Evolutionary conservation across 352 stramenopile genomes (phyloP).

Genomic region (Globisporangium sylvaticum): DNA sequence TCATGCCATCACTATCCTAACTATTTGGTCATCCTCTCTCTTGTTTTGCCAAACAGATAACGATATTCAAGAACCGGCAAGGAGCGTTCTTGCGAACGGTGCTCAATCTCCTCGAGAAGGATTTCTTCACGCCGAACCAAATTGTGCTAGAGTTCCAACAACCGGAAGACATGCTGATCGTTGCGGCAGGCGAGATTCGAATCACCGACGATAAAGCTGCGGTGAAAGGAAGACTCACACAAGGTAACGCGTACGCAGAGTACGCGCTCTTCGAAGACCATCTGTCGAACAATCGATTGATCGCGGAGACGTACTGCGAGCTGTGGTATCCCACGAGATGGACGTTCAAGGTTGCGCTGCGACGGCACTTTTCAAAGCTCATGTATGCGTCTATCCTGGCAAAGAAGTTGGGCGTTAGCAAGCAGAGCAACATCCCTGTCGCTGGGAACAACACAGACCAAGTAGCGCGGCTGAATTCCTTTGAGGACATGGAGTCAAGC

Average conservation of each 20-base stretch:
- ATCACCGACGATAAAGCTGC: constrained; percentile 21
- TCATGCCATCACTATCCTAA: neutral
- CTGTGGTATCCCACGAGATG: constrained; percentile 35
- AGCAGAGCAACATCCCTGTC: neutral
- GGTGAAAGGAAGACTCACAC: constrained; percentile 23
- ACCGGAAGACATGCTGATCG: constrained; percentile 52
- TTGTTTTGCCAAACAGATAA: too few species aligned
- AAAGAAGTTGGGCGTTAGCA: constrained; percentile 19
- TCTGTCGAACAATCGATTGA: constrained; percentile 23
- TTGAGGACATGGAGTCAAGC: constrained; percentile 33
- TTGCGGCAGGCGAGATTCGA: constrained; percentile 38
- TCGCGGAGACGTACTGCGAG: constrained; percentile 46
- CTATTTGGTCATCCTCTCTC: neutral
- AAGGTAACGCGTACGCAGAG: constrained; percentile 39
- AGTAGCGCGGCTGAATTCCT: constrained; percentile 20
- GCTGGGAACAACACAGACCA: neutral
- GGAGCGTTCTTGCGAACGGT: constrained; percentile 51
- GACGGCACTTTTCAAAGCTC: constrained; percentile 54
- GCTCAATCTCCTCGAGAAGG: constrained; percentile 33
- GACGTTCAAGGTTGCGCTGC: constrained; percentile 39
- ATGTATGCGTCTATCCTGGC: constrained; percentile 44
- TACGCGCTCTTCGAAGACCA: constrained; percentile 46
- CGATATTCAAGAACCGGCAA: constrained; percentile 43
- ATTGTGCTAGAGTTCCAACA: constrained; percentile 24
- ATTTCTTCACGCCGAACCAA: constrained; percentile 49